These are phyloP conservation scores for Jatropha podagrica DNA, from an alignment of 441 rosid genomes.

Conservation along the genomic window DNA sequence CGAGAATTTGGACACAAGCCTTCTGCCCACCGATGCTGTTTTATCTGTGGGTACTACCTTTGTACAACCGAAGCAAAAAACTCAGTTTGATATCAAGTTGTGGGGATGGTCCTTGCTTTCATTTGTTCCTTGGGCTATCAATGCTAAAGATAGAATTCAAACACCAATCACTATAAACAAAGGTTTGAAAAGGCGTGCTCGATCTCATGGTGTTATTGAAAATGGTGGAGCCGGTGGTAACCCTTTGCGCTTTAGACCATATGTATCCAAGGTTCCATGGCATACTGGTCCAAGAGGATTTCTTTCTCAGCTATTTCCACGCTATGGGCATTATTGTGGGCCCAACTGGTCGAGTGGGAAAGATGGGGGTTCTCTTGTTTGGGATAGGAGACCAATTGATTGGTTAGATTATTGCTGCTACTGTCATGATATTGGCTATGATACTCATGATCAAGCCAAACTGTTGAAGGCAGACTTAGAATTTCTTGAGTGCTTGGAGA, in stretches of 20 bases:
- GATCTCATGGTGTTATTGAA: constrained; percentile 26
- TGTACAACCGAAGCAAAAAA: constrained; percentile 40
- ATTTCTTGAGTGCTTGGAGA: constrained; percentile 92
- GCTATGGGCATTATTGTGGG: constrained; percentile 95
- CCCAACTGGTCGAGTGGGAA: constrained; percentile 99
- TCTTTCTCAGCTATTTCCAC: constrained; percentile 91
- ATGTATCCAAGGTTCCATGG: constrained; percentile 95
- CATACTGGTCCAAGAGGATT: constrained; percentile 86
- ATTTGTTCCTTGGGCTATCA: constrained; percentile 49
- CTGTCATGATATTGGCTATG: constrained; percentile 97
- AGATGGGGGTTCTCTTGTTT: constrained; percentile 70
- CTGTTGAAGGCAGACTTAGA: constrained; percentile 82
- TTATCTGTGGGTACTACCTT: constrained; percentile 2
- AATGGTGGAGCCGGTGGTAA: constrained; percentile 20
- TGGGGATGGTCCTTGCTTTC: constrained; percentile 68
- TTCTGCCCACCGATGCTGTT: constrained; percentile 31
- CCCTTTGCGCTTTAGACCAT: constrained; percentile 77
- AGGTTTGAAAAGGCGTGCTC: constrained; percentile 54
- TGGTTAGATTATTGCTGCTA: constrained; percentile 97
- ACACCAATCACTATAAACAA: constrained; percentile 41
- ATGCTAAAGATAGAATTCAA: constrained; percentile 25
- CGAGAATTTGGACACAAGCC: constrained; percentile 39
- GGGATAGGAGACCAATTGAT: constrained; percentile 96
- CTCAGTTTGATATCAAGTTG: constrained; percentile 39
- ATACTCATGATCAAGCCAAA: constrained; percentile 77